Percentiles rank a stretch among this genome's conserved stretches.
Conservation (phyloP, 177 flowering plant species). For the Vitis hybrid region DNA sequence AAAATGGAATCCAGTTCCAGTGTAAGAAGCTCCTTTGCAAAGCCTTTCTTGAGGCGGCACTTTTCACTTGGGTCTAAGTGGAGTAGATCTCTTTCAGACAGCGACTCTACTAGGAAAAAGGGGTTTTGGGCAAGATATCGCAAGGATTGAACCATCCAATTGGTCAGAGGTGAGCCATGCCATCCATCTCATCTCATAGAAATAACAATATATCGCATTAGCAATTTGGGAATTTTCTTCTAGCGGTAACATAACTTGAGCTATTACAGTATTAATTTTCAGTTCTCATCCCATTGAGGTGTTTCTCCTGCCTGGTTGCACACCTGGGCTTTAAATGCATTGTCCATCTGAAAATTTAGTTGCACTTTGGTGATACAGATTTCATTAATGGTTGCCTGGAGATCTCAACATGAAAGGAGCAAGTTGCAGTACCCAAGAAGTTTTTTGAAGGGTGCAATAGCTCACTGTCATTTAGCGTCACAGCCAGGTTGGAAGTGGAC, state of each 20-base stretch:
- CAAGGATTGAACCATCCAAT: slow-evolving; percentile 34
- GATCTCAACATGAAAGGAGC: too few relatives aligned
- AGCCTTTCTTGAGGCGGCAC: slow-evolving; percentile 74
- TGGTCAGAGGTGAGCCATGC: slow-evolving; percentile 11
- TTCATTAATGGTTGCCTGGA: too few relatives aligned
- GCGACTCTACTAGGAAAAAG: slow-evolving; percentile 45
- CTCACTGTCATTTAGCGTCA: too few relatives aligned
- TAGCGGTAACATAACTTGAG: neutral
- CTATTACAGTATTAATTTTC: too few relatives aligned
- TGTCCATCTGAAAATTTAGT: too few relatives aligned
- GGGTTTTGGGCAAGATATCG: slow-evolving; percentile 66
- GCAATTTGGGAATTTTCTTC: neutral
- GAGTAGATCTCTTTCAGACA: slow-evolving; percentile 40
- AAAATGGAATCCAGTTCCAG: slow-evolving; percentile 49
- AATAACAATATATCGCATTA: neutral
- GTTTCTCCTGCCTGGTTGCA: too few relatives aligned
- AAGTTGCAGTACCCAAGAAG: too few relatives aligned
- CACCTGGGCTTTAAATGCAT: too few relatives aligned
- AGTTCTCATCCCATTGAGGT: too few relatives aligned
- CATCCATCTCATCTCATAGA: neutral
- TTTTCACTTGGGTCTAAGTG: slow-evolving; percentile 72
- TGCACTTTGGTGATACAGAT: too few relatives aligned
- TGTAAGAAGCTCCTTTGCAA: slow-evolving; percentile 36
- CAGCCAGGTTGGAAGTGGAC: too few relatives aligned
- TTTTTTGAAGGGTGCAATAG: too few relatives aligned